Conservation (phyloP, 2,329 filamentous ascomycete species). For the Phyllosticta ampelicida region DNA sequence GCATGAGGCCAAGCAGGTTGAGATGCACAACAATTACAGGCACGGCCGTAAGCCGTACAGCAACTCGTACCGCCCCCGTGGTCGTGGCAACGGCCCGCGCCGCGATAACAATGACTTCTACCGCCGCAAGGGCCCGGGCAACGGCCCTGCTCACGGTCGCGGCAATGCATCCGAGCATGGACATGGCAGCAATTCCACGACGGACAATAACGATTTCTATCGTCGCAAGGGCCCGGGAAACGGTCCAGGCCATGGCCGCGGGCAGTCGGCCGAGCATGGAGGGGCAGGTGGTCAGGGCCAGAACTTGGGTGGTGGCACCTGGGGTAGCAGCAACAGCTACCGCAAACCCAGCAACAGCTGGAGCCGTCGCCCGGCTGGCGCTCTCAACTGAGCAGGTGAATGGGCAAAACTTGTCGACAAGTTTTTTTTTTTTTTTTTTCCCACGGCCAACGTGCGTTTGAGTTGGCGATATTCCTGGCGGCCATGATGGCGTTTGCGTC, state of each 20-base stretch:
- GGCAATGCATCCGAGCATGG: background rate
- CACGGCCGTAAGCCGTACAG: constrained; percentile 2
- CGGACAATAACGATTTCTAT: constrained; percentile 3
- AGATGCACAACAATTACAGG: background rate
- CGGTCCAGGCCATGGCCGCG: background rate
- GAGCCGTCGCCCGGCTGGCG: constrained; percentile 3
- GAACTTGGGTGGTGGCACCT: background rate
- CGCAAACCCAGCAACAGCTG: constrained; percentile 2
- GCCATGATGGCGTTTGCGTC: constrained; percentile 9
- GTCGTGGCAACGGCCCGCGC: background rate
- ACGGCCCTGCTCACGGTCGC: background rate
- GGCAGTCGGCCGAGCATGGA: background rate
- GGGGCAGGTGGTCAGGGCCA: background rate
- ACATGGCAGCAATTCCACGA: constrained; percentile 1
- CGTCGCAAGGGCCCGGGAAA: constrained; percentile 5
- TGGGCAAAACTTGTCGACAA: background rate
- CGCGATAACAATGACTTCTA: background rate
- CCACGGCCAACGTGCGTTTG: constrained; percentile 2
- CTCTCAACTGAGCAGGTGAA: background rate
- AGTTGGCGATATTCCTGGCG: constrained; percentile 5
- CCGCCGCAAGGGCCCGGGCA: constrained; percentile 4
- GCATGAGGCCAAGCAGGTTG: background rate
- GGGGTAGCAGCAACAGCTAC: constrained; percentile 7
- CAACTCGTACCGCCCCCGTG: background rate
- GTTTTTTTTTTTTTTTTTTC: constrained; percentile 1